Evolutionary conservation across 2,329 filamentous ascomycete genomes (phyloP).

Genomic region (Achaetomium macrosporum): DNA sequence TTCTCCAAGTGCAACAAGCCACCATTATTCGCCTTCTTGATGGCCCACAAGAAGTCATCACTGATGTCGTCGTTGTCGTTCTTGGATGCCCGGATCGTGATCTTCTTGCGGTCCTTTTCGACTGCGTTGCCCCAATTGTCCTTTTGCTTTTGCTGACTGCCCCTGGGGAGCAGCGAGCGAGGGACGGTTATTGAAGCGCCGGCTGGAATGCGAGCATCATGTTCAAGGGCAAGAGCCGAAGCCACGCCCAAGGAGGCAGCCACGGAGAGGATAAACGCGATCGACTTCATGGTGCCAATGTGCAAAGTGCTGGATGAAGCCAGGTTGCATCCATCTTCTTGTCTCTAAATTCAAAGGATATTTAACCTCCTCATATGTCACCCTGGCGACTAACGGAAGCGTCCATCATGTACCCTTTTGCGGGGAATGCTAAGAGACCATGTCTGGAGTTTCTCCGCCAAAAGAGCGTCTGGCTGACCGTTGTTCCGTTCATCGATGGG

Average conservation of each 20-base stretch:
- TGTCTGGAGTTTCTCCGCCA: slow-evolving; percentile 3
- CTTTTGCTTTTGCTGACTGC: neutral
- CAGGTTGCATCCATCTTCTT: neutral
- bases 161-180: neutral
- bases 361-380: neutral
- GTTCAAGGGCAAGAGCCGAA: neutral
- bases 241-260: slow-evolving; percentile 4
- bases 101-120: slow-evolving; percentile 25
- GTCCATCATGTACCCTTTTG: neutral
- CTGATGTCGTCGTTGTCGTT: slow-evolving; percentile 53
- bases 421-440: neutral
- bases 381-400: neutral
- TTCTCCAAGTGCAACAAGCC: slow-evolving; percentile 50
- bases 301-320: neutral
- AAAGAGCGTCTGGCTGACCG: neutral
- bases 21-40: slow-evolving; percentile 53
- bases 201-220: neutral
- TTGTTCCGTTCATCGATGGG: neutral
- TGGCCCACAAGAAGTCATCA: slow-evolving; percentile 46
- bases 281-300: slow-evolving; percentile 3
- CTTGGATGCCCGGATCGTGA: slow-evolving; percentile 47
- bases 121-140: slow-evolving; percentile 9
- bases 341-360: neutral
- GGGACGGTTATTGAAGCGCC: neutral
- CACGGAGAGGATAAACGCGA: neutral